Conservation (phyloP, 148 eudicot species). For the Rhododendron simsii region DNA sequence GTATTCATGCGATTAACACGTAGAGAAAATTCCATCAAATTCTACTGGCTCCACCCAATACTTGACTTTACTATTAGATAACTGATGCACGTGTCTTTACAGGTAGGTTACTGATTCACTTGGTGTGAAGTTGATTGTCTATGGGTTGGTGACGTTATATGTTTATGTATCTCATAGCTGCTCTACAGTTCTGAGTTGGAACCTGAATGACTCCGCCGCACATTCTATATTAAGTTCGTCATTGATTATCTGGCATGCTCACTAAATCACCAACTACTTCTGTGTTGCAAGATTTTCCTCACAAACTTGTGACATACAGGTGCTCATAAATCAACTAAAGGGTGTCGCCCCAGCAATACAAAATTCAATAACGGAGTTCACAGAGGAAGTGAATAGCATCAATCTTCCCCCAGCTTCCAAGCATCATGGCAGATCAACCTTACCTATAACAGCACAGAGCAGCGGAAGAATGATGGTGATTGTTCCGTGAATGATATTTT, state of each 20-base stretch:
- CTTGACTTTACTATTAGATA: neutral
- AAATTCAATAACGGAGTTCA: slow-evolving; percentile 71
- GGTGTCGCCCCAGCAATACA: slow-evolving; percentile 87
- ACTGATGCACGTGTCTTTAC: neutral
- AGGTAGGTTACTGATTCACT: neutral
- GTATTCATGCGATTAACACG: neutral
- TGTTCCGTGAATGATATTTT: neutral
- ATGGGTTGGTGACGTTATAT: neutral
- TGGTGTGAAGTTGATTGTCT: neutral
- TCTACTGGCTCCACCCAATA: neutral
- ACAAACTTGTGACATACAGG: slow-evolving; percentile 35
- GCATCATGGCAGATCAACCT: slow-evolving; percentile 42
- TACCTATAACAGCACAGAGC: slow-evolving; percentile 68
- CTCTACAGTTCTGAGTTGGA: neutral
- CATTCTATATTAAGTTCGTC: neutral
- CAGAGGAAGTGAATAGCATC: slow-evolving; percentile 67
- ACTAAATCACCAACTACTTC: neutral
- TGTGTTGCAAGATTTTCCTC: neutral
- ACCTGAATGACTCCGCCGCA: neutral
- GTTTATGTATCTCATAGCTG: neutral
- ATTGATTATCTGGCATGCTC: neutral
- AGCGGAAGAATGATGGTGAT: slow-evolving; percentile 60
- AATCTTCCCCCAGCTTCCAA: slow-evolving; percentile 47
- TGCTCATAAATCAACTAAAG: slow-evolving; percentile 80
- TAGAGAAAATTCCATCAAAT: neutral